Evolutionary conservation across 805 yeast species (phyloP), one percentile per base, ranked within the genome.

Genomic region (Candida berthetii): DNA sequence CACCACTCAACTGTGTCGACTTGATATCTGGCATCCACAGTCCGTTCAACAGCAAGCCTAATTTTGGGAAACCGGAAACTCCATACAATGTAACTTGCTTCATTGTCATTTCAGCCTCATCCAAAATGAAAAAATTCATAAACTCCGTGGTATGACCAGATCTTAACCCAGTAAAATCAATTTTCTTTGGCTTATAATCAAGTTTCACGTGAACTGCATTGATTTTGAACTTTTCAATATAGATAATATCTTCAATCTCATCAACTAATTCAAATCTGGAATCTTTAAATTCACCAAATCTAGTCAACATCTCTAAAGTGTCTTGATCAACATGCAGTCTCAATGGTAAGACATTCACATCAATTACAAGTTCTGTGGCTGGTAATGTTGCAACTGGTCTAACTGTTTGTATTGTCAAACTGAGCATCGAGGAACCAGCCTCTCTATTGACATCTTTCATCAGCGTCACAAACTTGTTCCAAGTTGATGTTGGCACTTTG

Each of bases 281-380:
- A 53, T 86, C 96, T 53, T 78, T 82, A 57, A 93, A 93, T 45
- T 81, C 89, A 28, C 84, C 78, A 62, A 88, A 93, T 31, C 96
- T 67, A 0, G 79, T 76, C 27, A 89, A 50, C 49, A 91, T 90
- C 42, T 89, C 96, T 16, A 89, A 66, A 0, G 97, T 86, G 54
- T 91, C 98, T 58, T 93, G 99, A 60, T 93, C 98, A 35, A 93
- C 79, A 57, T 87, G 88, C 14, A 93, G 60, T 39, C 96, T 68
- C 35, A 93, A 54, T 0, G 99, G 99, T 16, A 85, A 64, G 0
- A 87, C 62, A 35, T 69, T 55, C 1, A 80, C 66, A 20, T 69
- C 63, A 36, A 87, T 45, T 2, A 76, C 63, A 17, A 81, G 56
- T 53, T 90, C 98, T 1, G 85, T 69, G 2, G 86, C 82, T n/a